Evolutionary conservation across 148 eudicot species (phyloP), one percentile per base, ranked within the genome.

Genomic region (Diospyros lotus): DNA sequence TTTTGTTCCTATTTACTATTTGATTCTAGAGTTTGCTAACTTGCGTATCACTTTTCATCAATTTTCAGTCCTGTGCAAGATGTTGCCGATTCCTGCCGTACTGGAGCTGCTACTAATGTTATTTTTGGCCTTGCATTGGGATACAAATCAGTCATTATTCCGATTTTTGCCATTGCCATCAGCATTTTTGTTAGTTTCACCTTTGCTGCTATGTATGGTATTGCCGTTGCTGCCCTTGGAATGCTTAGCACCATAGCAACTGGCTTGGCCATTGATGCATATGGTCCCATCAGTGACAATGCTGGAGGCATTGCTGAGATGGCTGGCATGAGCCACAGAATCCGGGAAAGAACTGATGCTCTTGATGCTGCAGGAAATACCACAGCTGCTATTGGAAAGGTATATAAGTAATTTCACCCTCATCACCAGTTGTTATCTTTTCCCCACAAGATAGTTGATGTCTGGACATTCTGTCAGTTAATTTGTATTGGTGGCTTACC

Each of bases 361-460:
- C 95, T 93, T 84, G 97, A 93, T 87, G 95, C 97, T 77, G 97
- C 97, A 15, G 97, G 97, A 65, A 93, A 93, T 85, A 93, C 97
- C 41, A 93, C 97, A 59, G 97, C 97, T 59, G 97, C 97, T 72
- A 93, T 93, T 69, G 97, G 97, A 67, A 93, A 93, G 97, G 97
- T 93, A 73, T 44, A 4, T 39, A 44, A 48, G 4, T 38, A 63
- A 69, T 64, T 63, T n/a, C 52, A 48, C 52, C 12, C 61, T 3
- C 5, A 58, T 69, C 42, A 51, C 17, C 14, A 18, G 18, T 18
- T 44, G n/a, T 14, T 58, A 58, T 17, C 5, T 40, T 56, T 18
- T 6, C 2, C 6, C 5, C 5, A 5, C 1, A 6, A 1, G 15
- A n/a, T n/a, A 15, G 70, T 46, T 66, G 18, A 6, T 45, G 3